phyloP scores from a whole-genome alignment of 1,284 basidiomycete genomes.

The Acaromyces ingoldii region DNA sequence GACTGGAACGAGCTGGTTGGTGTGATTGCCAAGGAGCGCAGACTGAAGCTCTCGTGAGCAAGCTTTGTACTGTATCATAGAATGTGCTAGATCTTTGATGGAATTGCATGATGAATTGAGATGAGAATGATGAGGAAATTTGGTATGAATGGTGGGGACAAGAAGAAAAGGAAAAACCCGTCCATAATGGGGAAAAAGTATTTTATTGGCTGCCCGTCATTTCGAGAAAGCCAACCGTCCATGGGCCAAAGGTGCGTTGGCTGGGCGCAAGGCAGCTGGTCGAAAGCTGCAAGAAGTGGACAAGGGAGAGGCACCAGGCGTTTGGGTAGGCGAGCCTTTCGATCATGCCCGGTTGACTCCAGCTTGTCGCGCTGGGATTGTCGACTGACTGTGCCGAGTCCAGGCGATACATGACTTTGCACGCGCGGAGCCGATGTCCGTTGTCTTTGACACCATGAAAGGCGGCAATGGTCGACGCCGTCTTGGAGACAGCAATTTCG shows the following conservation, averaged over 20 bases:
- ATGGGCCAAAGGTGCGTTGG: neutral
- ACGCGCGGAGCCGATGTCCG: too few species aligned
- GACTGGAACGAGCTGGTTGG: too few species aligned
- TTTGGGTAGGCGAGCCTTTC: neutral
- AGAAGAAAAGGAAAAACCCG: too few species aligned
- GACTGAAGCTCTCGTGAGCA: neutral
- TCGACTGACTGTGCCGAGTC: neutral
- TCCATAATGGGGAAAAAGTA: too few species aligned
- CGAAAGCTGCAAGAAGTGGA: neutral
- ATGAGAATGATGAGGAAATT: too few species aligned
- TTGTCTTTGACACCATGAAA: too few species aligned
- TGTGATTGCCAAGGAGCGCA: neutral
- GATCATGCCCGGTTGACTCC: neutral
- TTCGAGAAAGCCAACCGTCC: neutral
- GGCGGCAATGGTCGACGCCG: too few species aligned
- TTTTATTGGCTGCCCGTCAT: too few species aligned
- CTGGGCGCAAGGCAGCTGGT: neutral
- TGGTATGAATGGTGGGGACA: too few species aligned
- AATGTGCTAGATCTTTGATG: too few species aligned
- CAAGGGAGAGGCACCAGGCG: neutral
- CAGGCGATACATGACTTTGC: neutral
- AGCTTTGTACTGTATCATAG: neutral
- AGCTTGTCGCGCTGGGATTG: neutral
- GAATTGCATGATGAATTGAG: too few species aligned
- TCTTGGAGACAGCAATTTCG: neutral